Evolutionary conservation across 805 yeast species (phyloP).

Genomic region (Wickerhamomyces canadensis): DNA sequence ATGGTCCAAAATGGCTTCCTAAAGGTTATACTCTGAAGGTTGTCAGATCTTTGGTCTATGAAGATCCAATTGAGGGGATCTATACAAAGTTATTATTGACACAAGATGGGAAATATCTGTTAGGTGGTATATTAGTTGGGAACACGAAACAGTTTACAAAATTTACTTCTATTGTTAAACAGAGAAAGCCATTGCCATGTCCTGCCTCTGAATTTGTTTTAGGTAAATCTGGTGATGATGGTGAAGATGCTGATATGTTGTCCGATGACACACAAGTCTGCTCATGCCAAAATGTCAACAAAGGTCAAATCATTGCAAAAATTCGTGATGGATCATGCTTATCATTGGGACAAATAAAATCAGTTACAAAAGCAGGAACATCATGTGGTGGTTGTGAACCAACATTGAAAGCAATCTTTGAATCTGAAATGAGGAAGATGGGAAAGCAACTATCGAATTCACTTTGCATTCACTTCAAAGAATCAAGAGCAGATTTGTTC

Average conservation of each 20-base stretch:
- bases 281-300: slow-evolving; percentile 32
- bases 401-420: slow-evolving; percentile 30
- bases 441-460: slow-evolving; percentile 29
- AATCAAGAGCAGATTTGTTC: slow-evolving; percentile 31
- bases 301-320: slow-evolving; percentile 26
- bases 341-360: slow-evolving; percentile 28
- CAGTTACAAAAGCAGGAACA: slow-evolving; percentile 32
- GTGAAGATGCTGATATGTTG: slow-evolving; percentile 26
- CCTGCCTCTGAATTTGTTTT: slow-evolving; percentile 29
- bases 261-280: slow-evolving; percentile 33
- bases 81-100: slow-evolving; percentile 30
- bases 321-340: slow-evolving; percentile 25
- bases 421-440: slow-evolving; percentile 29
- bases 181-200: slow-evolving; percentile 26
- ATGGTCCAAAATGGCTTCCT: slow-evolving; percentile 31
- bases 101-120: slow-evolving; percentile 29
- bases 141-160: slow-evolving; percentile 28
- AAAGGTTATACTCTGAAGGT: slow-evolving; percentile 18
- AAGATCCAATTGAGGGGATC: slow-evolving; percentile 29
- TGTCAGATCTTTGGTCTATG: slow-evolving; percentile 24
- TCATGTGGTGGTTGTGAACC: slow-evolving; percentile 37
- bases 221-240: slow-evolving; percentile 22
- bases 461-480: slow-evolving; percentile 29
- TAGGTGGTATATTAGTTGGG: slow-evolving; percentile 34
- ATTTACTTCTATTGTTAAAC: slow-evolving; percentile 24